Base-by-base conservation (phyloP, 2,329 filamentous ascomycete species). In the Claviceps spartinae region DNA sequence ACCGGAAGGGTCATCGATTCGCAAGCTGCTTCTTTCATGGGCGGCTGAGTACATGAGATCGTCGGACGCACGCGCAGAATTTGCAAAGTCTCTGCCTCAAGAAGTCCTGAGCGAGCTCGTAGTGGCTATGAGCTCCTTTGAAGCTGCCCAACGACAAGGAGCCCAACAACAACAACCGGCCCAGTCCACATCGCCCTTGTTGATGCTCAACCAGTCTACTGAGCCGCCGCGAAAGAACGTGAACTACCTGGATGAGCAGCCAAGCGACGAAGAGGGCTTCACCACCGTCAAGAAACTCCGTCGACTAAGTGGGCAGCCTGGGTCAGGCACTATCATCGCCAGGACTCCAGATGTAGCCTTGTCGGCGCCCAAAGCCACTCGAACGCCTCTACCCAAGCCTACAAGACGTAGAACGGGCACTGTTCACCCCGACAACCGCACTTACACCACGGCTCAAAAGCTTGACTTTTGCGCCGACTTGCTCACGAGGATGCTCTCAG, bases 91-190 rank as follows among this genome's bases (percentile, higher is more conserved):
- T 0, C 69, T 83, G 3, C 79, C 80, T 0, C 76, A 82, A 55
- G 77, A 81, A 57, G 76, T 83, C 1, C 66, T 83, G 6, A 80
- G 77, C 55, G 79, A 82, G 62, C 70, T 83, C 5, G 79, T 83
- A 0, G 72, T 83, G 2, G 69, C 75, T 13, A 81, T 83, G 78
- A 80, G 76, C 61, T 73, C 76, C 20, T 66, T 79, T 52, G 72
- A 78, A 47, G 55, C 63, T 3, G 64, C 65, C 9, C 67, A 64
- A 44, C 56, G 56, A 7, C 67, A 64, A 43, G 55, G 56, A 7
- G 47, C 52, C 4, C 52, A 6, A 4, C 26, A 9, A 4, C 26
- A 9, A 11, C 26, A 47, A 26, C 30, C 20, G 8, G 24, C 34
- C 57, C 45, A 64, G 22, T 61, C 63, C 26, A 40, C 48, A 26